Conservation (phyloP, 306 rosid species). For the Glycyrrhiza uralensis region DNA sequence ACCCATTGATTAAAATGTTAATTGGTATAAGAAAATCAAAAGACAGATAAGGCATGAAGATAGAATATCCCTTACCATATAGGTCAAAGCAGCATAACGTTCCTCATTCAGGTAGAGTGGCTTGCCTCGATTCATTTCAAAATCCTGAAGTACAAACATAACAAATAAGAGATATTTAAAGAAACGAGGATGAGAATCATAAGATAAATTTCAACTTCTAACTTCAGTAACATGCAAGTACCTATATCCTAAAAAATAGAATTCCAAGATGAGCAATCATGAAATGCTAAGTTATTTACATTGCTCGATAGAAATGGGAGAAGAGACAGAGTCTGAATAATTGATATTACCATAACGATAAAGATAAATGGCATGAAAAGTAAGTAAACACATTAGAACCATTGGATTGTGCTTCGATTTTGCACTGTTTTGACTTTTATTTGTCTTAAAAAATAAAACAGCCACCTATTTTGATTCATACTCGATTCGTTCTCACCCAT, state of each 20-base stretch:
- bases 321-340: not conserved
- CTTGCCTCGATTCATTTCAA: constrained; percentile 82
- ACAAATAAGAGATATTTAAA: not conserved
- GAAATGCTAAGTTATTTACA: too few relatives aligned
- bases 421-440: too few relatives aligned
- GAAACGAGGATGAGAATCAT: not conserved
- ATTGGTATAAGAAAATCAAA: not conserved
- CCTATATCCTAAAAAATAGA: not conserved
- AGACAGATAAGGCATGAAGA: not conserved
- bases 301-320: not conserved
- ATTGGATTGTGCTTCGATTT: too few relatives aligned
- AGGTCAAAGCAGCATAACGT: constrained; percentile 85
- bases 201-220: not conserved
- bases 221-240: not conserved
- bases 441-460: too few relatives aligned
- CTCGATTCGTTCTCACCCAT: too few relatives aligned
- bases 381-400: too few relatives aligned
- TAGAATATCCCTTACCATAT: constrained; percentile 57
- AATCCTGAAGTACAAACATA: constrained; percentile 51
- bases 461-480: too few relatives aligned
- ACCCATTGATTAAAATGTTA: not conserved
- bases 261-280: not conserved
- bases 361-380: too few relatives aligned
- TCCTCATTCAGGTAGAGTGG: constrained; percentile 86
- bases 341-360: too few relatives aligned